These are phyloP conservation scores for Penicillium ucsense DNA, from an alignment of 495 filamentous ascomycete genomes.

Conservation along the genomic window DNA sequence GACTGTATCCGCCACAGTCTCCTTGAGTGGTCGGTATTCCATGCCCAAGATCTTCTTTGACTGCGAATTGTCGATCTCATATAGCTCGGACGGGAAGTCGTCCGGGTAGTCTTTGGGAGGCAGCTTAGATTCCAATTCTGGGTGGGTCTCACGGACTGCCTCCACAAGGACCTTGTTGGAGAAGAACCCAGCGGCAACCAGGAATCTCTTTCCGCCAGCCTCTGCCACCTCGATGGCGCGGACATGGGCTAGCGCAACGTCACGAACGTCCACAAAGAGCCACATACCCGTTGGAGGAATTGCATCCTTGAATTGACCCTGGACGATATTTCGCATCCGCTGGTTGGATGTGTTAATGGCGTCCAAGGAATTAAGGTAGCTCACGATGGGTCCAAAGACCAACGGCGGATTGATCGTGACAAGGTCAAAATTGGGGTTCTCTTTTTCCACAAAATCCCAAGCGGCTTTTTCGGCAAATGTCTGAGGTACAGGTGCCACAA, in stretches of 20 bases:
- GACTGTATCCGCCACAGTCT: constrained; percentile 48
- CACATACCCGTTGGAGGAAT: constrained; percentile 46
- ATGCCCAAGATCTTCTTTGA: constrained; percentile 50
- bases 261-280: constrained; percentile 60
- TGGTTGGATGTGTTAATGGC: constrained; percentile 61
- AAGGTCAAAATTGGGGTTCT: constrained; percentile 69
- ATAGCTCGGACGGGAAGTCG: constrained; percentile 31
- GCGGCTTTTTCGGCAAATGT: constrained; percentile 60
- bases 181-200: constrained; percentile 54
- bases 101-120: constrained; percentile 38
- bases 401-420: constrained; percentile 62
- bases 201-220: constrained; percentile 62
- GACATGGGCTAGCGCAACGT: constrained; percentile 64
- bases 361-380: constrained; percentile 56
- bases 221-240: constrained; percentile 56
- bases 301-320: constrained; percentile 56
- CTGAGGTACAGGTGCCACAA: constrained; percentile 3
- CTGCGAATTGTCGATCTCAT: constrained; percentile 42
- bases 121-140: constrained; percentile 51
- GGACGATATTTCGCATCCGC: constrained; percentile 42
- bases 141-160: constrained; percentile 53
- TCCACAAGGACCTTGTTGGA: constrained; percentile 57
- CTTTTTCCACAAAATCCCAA: constrained; percentile 71
- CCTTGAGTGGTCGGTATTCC: constrained; percentile 42
- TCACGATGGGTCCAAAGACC: constrained; percentile 62